phyloP scores from a whole-genome alignment of 164 flowering plant genomes.

The Kingdonia uniflora region DNA sequence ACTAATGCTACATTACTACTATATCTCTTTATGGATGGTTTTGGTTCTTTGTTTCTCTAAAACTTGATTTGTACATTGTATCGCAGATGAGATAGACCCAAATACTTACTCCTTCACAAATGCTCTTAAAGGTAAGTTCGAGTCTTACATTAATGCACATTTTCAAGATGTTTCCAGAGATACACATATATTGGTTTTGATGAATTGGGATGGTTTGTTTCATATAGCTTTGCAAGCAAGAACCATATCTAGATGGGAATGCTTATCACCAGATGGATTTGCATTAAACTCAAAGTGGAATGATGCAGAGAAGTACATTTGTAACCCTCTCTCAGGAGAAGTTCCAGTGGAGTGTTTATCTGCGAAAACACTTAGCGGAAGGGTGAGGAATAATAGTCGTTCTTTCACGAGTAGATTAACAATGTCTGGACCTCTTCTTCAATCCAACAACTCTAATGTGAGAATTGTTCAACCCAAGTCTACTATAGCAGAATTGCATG shows the following conservation, averaged over 20 bases:
- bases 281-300: slow-evolving; percentile 78
- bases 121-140: slow-evolving; percentile 57
- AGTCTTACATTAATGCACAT: background rate
- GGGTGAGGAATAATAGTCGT: slow-evolving; percentile 25
- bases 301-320: slow-evolving; percentile 84
- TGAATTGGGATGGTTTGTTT: background rate
- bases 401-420: slow-evolving; percentile 34
- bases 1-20: background rate
- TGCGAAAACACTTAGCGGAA: slow-evolving; percentile 53
- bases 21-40: background rate
- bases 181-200: background rate
- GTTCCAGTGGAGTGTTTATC: slow-evolving; percentile 84
- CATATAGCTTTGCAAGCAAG: slow-evolving; percentile 62
- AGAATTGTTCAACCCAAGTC: slow-evolving; percentile 16
- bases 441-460: slow-evolving; percentile 23
- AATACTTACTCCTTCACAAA: slow-evolving; percentile 68
- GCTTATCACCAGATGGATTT: slow-evolving; percentile 54
- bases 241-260: slow-evolving; percentile 51
- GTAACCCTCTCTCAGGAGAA: slow-evolving; percentile 85
- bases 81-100: slow-evolving; percentile 71
- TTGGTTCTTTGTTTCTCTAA: background rate
- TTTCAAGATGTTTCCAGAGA: background rate
- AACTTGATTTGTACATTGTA: background rate
- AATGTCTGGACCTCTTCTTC: slow-evolving; percentile 70
- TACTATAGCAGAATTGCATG: slow-evolving; percentile 12